Evolutionary conservation across 805 yeast species (phyloP).

Genomic region (Soucietia sequanensis): DNA sequence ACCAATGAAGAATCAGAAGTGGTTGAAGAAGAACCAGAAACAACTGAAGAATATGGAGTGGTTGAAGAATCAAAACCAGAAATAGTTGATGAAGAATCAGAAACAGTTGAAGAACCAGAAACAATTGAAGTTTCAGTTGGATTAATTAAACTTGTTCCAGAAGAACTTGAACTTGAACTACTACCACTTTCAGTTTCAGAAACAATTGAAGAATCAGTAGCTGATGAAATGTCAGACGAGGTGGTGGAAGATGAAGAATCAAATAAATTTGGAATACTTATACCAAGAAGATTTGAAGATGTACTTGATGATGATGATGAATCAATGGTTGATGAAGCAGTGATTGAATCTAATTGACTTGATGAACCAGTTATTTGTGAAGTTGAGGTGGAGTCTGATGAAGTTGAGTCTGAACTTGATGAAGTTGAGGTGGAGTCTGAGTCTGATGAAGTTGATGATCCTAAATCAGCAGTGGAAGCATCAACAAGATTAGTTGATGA

Average conservation of each 20-base stretch:
- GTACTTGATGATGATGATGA: conserved; percentile 3
- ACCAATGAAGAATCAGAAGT: not conserved
- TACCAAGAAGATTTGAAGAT: too few relatives aligned
- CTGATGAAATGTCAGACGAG: not conserved
- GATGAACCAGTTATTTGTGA: not conserved
- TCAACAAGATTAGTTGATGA: conserved; percentile 2
- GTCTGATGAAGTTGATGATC: not conserved
- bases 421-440: conserved; percentile 2
- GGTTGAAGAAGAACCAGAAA: not conserved
- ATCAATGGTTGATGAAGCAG: conserved; percentile 2
- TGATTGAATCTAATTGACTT: not conserved
- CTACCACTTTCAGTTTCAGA: not conserved
- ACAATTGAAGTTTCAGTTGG: not conserved
- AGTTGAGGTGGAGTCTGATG: conserved; percentile 1
- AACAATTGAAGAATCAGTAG: conserved; percentile 1
- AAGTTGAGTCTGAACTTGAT: too few relatives aligned
- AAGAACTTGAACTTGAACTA: not conserved
- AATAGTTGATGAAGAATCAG: not conserved
- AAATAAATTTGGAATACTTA: too few relatives aligned
- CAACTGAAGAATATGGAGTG: conserved; percentile 1
- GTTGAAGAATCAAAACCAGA: not conserved
- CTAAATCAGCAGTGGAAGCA: conserved; percentile 1
- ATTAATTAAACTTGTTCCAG: conserved; percentile 1
- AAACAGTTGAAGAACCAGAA: too few relatives aligned
- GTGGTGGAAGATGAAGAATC: not conserved